Evolutionary conservation across 2,329 filamentous ascomycete species (phyloP), one percentile per base, ranked within the genome.

Genomic region (Alternaria incomplexa): DNA sequence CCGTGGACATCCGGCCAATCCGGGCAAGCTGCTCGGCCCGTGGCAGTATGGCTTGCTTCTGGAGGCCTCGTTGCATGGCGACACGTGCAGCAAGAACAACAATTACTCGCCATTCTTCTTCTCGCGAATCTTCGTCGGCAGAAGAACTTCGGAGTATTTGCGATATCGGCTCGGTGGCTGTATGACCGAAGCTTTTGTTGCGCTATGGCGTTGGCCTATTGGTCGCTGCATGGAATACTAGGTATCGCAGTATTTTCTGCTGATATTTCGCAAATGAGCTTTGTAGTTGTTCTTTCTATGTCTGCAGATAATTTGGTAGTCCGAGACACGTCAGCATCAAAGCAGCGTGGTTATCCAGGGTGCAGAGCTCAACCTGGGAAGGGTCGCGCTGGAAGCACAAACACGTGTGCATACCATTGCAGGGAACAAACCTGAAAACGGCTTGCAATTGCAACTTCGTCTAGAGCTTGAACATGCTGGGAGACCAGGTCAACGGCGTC

Each of bases 1-100:
- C 61, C 64, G 67, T 54, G 56, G 12, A 17, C 59, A 60, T 65
- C 69, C 65, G 69, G 48, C 69, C 65, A 72, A 71, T 72, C 66
- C 58, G 55, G 25, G 17, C 25, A 32, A 9, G 55, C 28, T 48
- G 30, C 50, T 56, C 50, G 62, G 65, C 65, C 54, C 65, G 65
- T 67, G 65, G 43, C 46, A 32, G 17, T 32, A 46, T 32, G 32
- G 44, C 50, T 57, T 45, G 50, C 25, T 62, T 23, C 45, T 59
- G 60, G 20, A 48, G 48, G 53, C 28, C 51, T 17, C 28, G 22
- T 47, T 22, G 32, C 23, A 15, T 47, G 26, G 43, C 47, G 5
- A 57, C 56, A 50, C 47, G 47, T 46, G 43, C 47, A 1, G 15
- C 22, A 32, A 26, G n/a, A 22, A 53, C 15, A 20, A 53, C 28